Base-by-base conservation (phyloP, 208 protist genomes). In the Acanthamoeba healyi region DNA sequence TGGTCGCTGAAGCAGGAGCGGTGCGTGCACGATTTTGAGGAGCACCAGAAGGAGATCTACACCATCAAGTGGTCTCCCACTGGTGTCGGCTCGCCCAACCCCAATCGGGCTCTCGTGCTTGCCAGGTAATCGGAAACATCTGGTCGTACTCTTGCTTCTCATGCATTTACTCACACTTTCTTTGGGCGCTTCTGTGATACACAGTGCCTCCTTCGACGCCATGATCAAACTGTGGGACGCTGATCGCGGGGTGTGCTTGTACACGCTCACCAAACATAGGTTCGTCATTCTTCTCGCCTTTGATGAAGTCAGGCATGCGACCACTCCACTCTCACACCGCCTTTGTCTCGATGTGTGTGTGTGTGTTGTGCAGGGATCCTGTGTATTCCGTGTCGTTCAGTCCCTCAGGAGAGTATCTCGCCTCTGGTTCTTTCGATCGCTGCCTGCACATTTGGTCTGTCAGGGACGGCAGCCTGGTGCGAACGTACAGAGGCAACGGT, bases 371-470 rank as follows among this genome's bases (percentile, higher is more conserved):
- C 91, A 96, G 77, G 26, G 95, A 98, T 51, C 96, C 97, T 24
- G 97, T 98, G 7, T 98, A 98, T 88, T 96, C 96, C 22, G 87
- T 98, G 34, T 87, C 95, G 17, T 98, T 98, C 79, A 97, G 95
- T 54, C 97, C 97, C 17, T 95, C 96, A 63, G 97, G 98, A 12
- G 93, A 97, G 77, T 97, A 96, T 94, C 26, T 98, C 5, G 98
- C 98, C 1, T 96, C 87, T 87, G 98, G 96, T 2, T 98, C 97
- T 9, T 98, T 97, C 72, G 97, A 98, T 81, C 74, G 95, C 29
- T 94, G n/a, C 40, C 65, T 98, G 26, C 95, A 97, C 58, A 96
- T 98, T 49, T 98, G 98, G 98, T 97, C 95, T 9, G 95, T 97
- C 3, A 95, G 94, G 91, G 97, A 98, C 87, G 97, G 97, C 44